These are phyloP conservation scores for Phytophthora sansomeana DNA, from an alignment of 352 stramenopile species.

Conservation along the genomic window DNA sequence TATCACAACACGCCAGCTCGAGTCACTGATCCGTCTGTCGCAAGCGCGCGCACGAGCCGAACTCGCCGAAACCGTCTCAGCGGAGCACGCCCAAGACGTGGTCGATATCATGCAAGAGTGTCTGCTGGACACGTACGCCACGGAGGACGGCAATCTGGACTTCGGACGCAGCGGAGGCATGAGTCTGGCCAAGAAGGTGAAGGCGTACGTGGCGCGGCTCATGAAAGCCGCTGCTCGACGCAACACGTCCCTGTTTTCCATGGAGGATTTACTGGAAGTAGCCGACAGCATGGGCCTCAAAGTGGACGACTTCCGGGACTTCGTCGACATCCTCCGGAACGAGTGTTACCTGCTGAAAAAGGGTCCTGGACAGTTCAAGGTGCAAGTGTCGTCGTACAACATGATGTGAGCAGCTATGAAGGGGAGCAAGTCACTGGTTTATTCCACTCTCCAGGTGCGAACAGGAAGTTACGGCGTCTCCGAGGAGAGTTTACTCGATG, in stretches of 20 bases:
- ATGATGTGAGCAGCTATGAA: slow-evolving; percentile 30
- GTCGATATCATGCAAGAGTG: slow-evolving; percentile 97
- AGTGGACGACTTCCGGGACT: slow-evolving; percentile 85
- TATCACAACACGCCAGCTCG: slow-evolving; percentile 97
- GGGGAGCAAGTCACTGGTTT: slow-evolving; percentile 14
- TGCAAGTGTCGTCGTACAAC: slow-evolving; percentile 71
- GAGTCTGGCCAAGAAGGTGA: slow-evolving; percentile 81
- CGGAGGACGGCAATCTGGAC: slow-evolving; percentile 91
- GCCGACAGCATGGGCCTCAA: slow-evolving; percentile 77
- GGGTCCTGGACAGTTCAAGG: slow-evolving; percentile 78
- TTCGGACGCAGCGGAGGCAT: slow-evolving; percentile 77
- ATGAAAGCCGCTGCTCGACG: slow-evolving; percentile 68
- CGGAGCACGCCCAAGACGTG: slow-evolving; percentile 96
- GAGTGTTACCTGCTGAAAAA: slow-evolving; percentile 89
- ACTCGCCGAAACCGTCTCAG: slow-evolving; percentile 93
- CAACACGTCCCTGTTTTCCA: slow-evolving; percentile 76
- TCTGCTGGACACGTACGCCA: slow-evolving; percentile 91
- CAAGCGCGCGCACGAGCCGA: slow-evolving; percentile 96
- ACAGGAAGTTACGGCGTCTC: slow-evolving; percentile 5
- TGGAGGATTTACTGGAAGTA: slow-evolving; percentile 78
- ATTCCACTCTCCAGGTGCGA: slow-evolving; percentile 23
- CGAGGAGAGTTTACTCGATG: slow-evolving; percentile 45
- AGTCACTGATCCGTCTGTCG: slow-evolving; percentile 92
- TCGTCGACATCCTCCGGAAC: slow-evolving; percentile 88
- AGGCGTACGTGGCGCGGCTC: slow-evolving; percentile 82